phyloP scores from a whole-genome alignment of 2,329 filamentous ascomycete genomes.

The Hyphodiscus sp. region DNA sequence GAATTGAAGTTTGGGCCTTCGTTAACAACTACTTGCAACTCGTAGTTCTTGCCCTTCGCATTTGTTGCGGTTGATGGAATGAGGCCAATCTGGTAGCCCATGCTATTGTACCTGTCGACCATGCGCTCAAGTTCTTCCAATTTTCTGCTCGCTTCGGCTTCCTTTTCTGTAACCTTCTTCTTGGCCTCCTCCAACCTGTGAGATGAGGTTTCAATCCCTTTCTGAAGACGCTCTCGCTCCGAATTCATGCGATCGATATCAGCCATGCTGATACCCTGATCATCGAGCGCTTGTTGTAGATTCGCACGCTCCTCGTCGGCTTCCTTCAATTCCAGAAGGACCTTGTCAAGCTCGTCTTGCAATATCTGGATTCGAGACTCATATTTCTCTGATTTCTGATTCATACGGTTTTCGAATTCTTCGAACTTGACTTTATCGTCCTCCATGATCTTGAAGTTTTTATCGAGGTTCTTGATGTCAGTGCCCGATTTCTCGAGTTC shows the following conservation, averaged over 20 bases:
- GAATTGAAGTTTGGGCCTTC: constrained; percentile 70
- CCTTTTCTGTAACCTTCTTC: constrained; percentile 75
- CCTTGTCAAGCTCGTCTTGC: constrained; percentile 80
- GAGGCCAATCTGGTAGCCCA: constrained; percentile 88
- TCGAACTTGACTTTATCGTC: constrained; percentile 95
- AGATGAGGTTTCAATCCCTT: constrained; percentile 71
- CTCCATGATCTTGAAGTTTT: constrained; percentile 87
- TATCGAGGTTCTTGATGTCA: constrained; percentile 75
- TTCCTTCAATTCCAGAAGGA: constrained; percentile 66
- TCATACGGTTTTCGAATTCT: constrained; percentile 81
- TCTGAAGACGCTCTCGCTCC: constrained; percentile 89
- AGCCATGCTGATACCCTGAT: constrained; percentile 90
- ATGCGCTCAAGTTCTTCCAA: constrained; percentile 88
- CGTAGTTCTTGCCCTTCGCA: constrained; percentile 77
- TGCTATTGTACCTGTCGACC: constrained; percentile 86
- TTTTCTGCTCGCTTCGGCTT: constrained; percentile 76
- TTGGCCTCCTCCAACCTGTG: constrained; percentile 79
- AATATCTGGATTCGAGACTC: constrained; percentile 72
- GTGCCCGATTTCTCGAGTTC: constrained; percentile 83
- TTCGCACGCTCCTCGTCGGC: constrained; percentile 75
- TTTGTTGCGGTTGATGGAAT: constrained; percentile 82
- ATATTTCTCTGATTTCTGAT: constrained; percentile 84
- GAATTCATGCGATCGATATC: constrained; percentile 99
- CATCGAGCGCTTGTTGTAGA: constrained; percentile 82
- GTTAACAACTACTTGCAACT: constrained; percentile 77